These are phyloP conservation scores for Spathaspora gorwiae DNA, from an alignment of 805 yeast species.

Conservation along the genomic window DNA sequence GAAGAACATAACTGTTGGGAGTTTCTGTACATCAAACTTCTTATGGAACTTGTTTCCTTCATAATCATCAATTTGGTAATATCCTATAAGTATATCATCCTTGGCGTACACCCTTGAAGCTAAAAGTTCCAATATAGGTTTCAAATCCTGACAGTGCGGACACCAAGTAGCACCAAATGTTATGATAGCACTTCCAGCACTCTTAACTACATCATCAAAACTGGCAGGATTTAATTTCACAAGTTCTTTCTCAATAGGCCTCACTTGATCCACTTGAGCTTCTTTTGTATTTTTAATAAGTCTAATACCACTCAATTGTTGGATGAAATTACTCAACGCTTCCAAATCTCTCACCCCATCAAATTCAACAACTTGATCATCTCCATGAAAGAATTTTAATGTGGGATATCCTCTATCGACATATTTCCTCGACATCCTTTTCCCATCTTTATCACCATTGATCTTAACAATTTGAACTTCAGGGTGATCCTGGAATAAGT, in stretches of 20 bases:
- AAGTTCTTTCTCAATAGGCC: constrained; percentile 14
- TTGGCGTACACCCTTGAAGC: constrained; percentile 44
- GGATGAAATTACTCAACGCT: constrained; percentile 50
- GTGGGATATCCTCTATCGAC: constrained; percentile 65
- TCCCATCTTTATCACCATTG: constrained; percentile 55
- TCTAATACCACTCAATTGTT: constrained; percentile 27
- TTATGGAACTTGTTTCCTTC: constrained; percentile 39
- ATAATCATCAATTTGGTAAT: constrained; percentile 39
- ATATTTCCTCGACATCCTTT: constrained; percentile 45
- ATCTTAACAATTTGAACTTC: constrained; percentile 50
- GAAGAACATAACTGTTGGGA: constrained; percentile 56
- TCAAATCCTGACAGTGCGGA: constrained; percentile 49
- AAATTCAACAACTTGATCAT: constrained; percentile 49
- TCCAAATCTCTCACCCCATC: constrained; percentile 51
- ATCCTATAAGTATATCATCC: constrained; percentile 33
- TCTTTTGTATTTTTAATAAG: constrained; percentile 2
- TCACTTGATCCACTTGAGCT: not conserved
- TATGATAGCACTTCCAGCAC: constrained; percentile 35
- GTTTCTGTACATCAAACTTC: constrained; percentile 38
- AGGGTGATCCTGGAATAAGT: constrained; percentile 20
- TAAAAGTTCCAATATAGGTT: constrained; percentile 46
- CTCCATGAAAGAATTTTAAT: constrained; percentile 52
- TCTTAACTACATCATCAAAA: constrained; percentile 37
- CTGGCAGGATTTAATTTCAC: constrained; percentile 34
- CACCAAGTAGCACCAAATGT: constrained; percentile 63